Conservation (phyloP, 2,329 filamentous ascomycete species). For the Pestalotiopsis fici region DNA sequence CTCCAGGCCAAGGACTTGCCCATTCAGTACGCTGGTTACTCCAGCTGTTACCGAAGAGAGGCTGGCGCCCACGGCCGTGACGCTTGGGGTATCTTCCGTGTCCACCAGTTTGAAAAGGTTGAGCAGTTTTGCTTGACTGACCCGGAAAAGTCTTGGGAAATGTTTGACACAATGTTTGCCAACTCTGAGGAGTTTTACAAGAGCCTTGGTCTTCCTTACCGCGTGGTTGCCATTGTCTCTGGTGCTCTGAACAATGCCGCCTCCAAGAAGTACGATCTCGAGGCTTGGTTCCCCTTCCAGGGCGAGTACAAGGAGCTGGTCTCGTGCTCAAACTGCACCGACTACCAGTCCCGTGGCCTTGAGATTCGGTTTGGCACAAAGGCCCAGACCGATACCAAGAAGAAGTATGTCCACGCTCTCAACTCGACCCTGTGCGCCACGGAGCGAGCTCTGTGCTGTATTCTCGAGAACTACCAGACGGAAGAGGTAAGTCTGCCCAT, state of each 20-base stretch:
- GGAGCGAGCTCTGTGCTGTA: slow-evolving; percentile 87
- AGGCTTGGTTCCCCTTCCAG: slow-evolving; percentile 89
- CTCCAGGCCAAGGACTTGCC: slow-evolving; percentile 81
- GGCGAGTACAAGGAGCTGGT: slow-evolving; percentile 98
- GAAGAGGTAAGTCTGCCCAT: slow-evolving; percentile 62
- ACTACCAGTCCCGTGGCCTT: slow-evolving; percentile 92
- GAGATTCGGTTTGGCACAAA: slow-evolving; percentile 92
- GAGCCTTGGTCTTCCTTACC: slow-evolving; percentile 85
- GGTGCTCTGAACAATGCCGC: slow-evolving; percentile 89
- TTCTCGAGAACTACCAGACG: slow-evolving; percentile 96
- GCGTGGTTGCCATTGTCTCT: slow-evolving; percentile 92
- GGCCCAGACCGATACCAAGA: slow-evolving; percentile 79
- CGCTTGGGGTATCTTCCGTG: slow-evolving; percentile 96
- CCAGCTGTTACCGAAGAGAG: slow-evolving; percentile 94
- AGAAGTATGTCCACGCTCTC: slow-evolving; percentile 92
- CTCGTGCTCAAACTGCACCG: slow-evolving; percentile 96
- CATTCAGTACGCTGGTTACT: slow-evolving; percentile 90
- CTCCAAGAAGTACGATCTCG: slow-evolving; percentile 92
- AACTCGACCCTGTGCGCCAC: slow-evolving; percentile 92
- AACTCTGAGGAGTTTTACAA: slow-evolving; percentile 95
- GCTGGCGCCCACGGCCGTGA: slow-evolving; percentile 90
- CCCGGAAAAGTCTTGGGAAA: slow-evolving; percentile 88
- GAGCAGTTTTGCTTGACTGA: slow-evolving; percentile 61
- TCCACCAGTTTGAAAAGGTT: slow-evolving; percentile 95
- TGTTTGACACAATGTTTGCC: slow-evolving; percentile 90